These are phyloP conservation scores for Wickerhamiella alocasiicola DNA, from an alignment of 805 yeast genomes.

Conservation along the genomic window DNA sequence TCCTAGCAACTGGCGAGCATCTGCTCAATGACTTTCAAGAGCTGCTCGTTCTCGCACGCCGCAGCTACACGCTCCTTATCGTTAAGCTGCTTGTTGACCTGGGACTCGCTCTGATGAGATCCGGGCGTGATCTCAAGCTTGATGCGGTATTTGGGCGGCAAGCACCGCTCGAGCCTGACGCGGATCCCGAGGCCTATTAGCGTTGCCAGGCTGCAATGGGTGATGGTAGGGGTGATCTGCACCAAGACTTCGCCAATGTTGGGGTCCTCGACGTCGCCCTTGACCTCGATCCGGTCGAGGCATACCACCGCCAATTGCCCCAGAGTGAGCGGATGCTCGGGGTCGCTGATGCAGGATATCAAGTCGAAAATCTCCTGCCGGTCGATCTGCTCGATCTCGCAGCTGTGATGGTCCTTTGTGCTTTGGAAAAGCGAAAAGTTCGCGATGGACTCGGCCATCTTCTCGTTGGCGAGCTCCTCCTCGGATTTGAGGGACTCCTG, in stretches of 20 bases:
- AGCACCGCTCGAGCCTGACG: slow-evolving; percentile 77
- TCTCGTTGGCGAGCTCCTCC: slow-evolving; percentile 12
- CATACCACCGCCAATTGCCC: slow-evolving; percentile 94
- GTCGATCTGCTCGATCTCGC: slow-evolving; percentile 51
- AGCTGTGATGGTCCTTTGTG: slow-evolving; percentile 14
- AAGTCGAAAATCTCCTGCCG: slow-evolving; percentile 82
- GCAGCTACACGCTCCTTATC: slow-evolving; percentile 98
- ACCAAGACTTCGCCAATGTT: slow-evolving; percentile 66
- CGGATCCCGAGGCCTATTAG: slow-evolving; percentile 89
- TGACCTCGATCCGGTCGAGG: slow-evolving; percentile 62
- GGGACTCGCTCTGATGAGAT: slow-evolving; percentile 88
- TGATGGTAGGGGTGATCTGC: slow-evolving; percentile 90
- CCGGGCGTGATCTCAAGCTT: slow-evolving; percentile 76
- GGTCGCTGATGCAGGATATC: slow-evolving; percentile 80
- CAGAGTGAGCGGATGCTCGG: slow-evolving; percentile 90
- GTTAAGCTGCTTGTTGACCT: slow-evolving; percentile 90
- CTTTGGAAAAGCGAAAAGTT: slow-evolving; percentile 18
- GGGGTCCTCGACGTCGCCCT: slow-evolving; percentile 39
- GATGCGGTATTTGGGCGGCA: slow-evolving; percentile 75
- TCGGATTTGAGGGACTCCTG: slow-evolving; percentile 18
- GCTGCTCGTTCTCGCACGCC: slow-evolving; percentile 93
- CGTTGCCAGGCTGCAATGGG: slow-evolving; percentile 94
- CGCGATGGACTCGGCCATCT: slow-evolving; percentile 13
- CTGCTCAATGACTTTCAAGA: slow-evolving; percentile 75
- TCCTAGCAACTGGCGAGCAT: slow-evolving; percentile 72